Evolutionary conservation across 352 stramenopile species (phyloP).

Genomic region (Phytophthora pisi): DNA sequence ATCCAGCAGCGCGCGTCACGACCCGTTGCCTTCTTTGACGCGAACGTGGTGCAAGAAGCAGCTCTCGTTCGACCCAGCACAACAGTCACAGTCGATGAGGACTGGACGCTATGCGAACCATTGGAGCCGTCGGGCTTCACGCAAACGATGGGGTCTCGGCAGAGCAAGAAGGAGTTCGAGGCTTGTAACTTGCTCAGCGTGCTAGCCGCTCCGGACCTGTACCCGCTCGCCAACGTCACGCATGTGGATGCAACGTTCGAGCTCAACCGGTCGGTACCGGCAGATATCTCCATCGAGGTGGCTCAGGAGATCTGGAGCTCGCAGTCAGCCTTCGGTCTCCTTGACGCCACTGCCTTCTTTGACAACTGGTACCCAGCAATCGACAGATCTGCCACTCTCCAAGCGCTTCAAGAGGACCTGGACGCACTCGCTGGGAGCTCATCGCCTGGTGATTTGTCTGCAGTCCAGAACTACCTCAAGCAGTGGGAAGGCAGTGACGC

Average conservation of each 20-base stretch:
- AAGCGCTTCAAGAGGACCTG: constrained; percentile 26
- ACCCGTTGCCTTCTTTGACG: constrained; percentile 51
- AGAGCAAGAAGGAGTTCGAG: constrained; percentile 41
- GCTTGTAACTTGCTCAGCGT: constrained; percentile 63
- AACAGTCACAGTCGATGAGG: constrained; percentile 43
- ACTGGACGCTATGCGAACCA: constrained; percentile 37
- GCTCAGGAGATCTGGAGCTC: constrained; percentile 45
- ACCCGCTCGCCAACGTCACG: constrained; percentile 26
- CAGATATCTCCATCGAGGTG: constrained; percentile 43
- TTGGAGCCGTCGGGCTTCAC: constrained; percentile 28
- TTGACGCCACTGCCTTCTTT: constrained; percentile 41
- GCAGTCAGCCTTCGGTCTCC: constrained; percentile 43
- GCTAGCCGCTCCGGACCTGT: constrained; percentile 21
- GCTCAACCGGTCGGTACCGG: constrained; percentile 43
- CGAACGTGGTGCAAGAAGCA: constrained; percentile 49
- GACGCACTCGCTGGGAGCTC: constrained; percentile 19
- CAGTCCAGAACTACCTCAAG: constrained; percentile 45
- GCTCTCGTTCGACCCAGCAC: constrained; percentile 50
- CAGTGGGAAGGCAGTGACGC: constrained; percentile 56
- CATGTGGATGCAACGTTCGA: constrained; percentile 57
- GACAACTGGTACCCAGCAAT: constrained; percentile 59
- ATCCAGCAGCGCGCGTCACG: constrained; percentile 52
- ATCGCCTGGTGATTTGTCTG: constrained; percentile 26
- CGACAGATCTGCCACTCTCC: constrained; percentile 20
- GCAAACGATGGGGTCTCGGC: constrained; percentile 33